phyloP scores from a whole-genome alignment of 768 basidiomycete species.

The Amanita rubescens region DNA sequence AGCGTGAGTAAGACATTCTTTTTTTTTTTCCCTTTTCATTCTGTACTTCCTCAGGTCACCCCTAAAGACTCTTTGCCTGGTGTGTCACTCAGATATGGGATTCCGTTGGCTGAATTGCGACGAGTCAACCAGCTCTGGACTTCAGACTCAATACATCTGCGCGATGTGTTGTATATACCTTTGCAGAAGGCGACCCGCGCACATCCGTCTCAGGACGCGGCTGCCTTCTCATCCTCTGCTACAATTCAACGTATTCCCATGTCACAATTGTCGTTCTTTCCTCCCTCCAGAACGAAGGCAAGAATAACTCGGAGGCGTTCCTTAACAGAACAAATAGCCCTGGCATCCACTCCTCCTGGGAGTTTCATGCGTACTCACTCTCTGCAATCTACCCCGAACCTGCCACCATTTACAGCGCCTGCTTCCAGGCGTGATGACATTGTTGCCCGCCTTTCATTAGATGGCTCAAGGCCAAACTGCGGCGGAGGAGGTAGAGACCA shows the following conservation, averaged over 20 bases:
- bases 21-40: background rate
- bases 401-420: conserved; percentile 36
- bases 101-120: conserved; percentile 75
- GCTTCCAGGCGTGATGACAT: conserved; percentile 50
- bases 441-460: conserved; percentile 47
- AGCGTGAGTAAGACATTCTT: conserved; percentile 30
- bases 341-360: conserved; percentile 11
- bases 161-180: conserved; percentile 77
- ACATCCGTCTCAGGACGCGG: background rate
- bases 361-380: conserved; percentile 21
- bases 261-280: conserved; percentile 49
- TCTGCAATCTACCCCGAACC: conserved; percentile 29
- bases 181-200: conserved; percentile 45
- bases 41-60: conserved; percentile 45
- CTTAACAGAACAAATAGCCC: conserved; percentile 5
- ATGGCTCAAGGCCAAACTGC: conserved; percentile 39
- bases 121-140: conserved; percentile 91
- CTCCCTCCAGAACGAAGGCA: conserved; percentile 26
- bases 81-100: conserved; percentile 85
- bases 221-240: background rate
- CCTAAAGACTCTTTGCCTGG: conserved; percentile 77
- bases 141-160: conserved; percentile 85
- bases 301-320: conserved; percentile 10
- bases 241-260: conserved; percentile 40
- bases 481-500: conserved; percentile 20